These are phyloP conservation scores for Cucumis hystrix DNA, from an alignment of 306 rosid species.

Conservation along the genomic window DNA sequence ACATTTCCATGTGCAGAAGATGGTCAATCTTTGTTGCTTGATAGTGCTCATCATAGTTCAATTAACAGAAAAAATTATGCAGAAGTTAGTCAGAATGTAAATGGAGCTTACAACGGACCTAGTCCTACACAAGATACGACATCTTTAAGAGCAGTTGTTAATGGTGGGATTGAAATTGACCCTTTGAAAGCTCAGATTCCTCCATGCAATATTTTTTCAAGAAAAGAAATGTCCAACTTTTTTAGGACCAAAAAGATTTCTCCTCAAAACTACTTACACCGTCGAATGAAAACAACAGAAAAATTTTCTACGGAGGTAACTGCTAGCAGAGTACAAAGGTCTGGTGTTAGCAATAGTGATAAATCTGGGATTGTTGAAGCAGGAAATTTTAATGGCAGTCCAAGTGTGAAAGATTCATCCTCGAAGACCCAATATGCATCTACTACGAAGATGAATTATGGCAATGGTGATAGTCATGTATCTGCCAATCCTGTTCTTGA, in stretches of 20 bases:
- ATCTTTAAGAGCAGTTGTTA: slow-evolving; percentile 23
- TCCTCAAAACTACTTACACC: slow-evolving; percentile 32
- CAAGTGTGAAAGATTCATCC: slow-evolving; percentile 19
- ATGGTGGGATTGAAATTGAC: slow-evolving; percentile 28
- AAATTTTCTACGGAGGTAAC: slow-evolving; percentile 22
- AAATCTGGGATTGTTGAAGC: slow-evolving; percentile 22
- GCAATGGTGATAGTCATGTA: slow-evolving; percentile 20
- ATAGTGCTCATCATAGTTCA: slow-evolving; percentile 14
- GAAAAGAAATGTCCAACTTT: slow-evolving; percentile 58
- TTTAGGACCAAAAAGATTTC: slow-evolving; percentile 38
- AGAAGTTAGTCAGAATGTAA: slow-evolving; percentile 14
- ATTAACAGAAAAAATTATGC: slow-evolving; percentile 9
- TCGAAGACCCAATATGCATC: slow-evolving; percentile 18
- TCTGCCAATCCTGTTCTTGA: slow-evolving; percentile 27
- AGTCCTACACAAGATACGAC: slow-evolving; percentile 20
- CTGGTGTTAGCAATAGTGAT: slow-evolving; percentile 13
- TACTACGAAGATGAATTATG: slow-evolving; percentile 25
- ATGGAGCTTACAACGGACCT: slow-evolving; percentile 22
- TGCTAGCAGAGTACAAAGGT: slow-evolving; percentile 13
- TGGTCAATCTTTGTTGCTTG: slow-evolving; percentile 24
- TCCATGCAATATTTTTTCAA: slow-evolving; percentile 61
- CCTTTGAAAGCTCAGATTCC: slow-evolving; percentile 81
- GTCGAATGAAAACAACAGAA: slow-evolving; percentile 28
- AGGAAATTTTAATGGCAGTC: slow-evolving; percentile 29
- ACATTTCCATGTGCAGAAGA: slow-evolving; percentile 21